These are phyloP conservation scores for Pseudocercospora macadamiae DNA, from an alignment of 2,329 filamentous ascomycete genomes.

Conservation along the genomic window DNA sequence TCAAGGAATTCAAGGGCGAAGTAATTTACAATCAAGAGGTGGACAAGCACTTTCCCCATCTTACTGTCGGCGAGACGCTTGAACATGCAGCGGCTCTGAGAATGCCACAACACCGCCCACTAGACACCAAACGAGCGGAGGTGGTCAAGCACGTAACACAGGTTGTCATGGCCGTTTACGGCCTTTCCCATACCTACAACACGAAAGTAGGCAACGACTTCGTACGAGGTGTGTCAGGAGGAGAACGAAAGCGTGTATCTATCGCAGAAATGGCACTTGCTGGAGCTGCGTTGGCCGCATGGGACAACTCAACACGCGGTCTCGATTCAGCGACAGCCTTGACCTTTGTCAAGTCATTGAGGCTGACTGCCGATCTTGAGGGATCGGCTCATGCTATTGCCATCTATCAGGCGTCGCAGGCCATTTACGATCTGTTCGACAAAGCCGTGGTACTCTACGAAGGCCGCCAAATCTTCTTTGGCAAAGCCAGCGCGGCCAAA, in stretches of 20 bases:
- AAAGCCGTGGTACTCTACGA: conserved; percentile 76
- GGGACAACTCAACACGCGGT: conserved; percentile 55
- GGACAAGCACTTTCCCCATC: conserved; percentile 59
- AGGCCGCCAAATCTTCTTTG: conserved; percentile 77
- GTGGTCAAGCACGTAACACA: conserved; percentile 51
- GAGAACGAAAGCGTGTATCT: conserved; percentile 58
- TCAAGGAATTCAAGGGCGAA: conserved; percentile 52
- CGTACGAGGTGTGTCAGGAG: conserved; percentile 63
- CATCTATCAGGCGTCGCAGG: conserved; percentile 57
- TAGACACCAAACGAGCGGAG: conserved; percentile 45
- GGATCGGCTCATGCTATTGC: conserved; percentile 59
- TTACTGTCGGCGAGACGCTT: conserved; percentile 61
- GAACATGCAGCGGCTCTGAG: conserved; percentile 59
- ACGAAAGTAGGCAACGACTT: conserved; percentile 62
- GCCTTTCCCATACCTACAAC: conserved; percentile 58
- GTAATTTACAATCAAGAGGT: conserved; percentile 52
- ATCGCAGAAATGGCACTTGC: conserved; percentile 58
- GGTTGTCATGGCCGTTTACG: conserved; percentile 58
- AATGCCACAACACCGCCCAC: conserved; percentile 48
- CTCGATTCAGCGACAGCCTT: conserved; percentile 61
- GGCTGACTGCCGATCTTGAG: conserved; percentile 53
- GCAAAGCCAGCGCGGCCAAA: conserved; percentile 62
- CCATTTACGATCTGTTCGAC: conserved; percentile 69
- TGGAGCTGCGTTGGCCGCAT: conserved; percentile 44
- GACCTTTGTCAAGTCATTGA: conserved; percentile 59